phyloP scores from a whole-genome alignment of 1,139 yeast genomes.

The Suhomyces taliae region DNA sequence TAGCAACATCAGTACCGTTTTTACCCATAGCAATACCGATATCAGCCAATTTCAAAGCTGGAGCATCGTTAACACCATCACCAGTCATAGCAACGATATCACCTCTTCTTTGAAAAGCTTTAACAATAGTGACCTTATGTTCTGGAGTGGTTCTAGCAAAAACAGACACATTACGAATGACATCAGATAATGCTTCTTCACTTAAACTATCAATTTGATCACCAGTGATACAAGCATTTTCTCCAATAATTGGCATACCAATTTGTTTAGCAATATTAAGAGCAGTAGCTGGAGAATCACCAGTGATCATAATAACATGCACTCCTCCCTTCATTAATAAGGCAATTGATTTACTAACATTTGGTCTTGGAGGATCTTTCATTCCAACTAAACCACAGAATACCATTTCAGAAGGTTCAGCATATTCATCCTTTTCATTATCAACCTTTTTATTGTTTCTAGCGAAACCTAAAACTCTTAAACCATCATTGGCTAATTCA shows the following conservation, averaged over 20 bases:
- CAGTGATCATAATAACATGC: slow-evolving; percentile 95
- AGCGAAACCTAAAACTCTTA: slow-evolving; percentile 84
- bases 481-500: slow-evolving; percentile 74
- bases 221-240: slow-evolving; percentile 76
- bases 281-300: slow-evolving; percentile 95
- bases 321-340: slow-evolving; percentile 87
- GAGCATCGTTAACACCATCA: slow-evolving; percentile 98
- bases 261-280: slow-evolving; percentile 84
- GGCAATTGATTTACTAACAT: slow-evolving; percentile 71
- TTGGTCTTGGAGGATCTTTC: slow-evolving; percentile 95
- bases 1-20: slow-evolving; percentile 97
- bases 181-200: slow-evolving; percentile 68
- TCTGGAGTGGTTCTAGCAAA: slow-evolving; percentile 98
- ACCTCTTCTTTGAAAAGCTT: slow-evolving; percentile 88
- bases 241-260: slow-evolving; percentile 79
- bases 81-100: slow-evolving; percentile 99
- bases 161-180: slow-evolving; percentile 79
- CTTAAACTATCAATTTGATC: slow-evolving; percentile 72
- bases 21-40: slow-evolving; percentile 98
- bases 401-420: slow-evolving; percentile 54
- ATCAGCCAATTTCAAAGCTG: slow-evolving; percentile 96
- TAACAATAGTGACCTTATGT: slow-evolving; percentile 87
- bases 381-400: slow-evolving; percentile 89
- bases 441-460: slow-evolving; percentile 38
- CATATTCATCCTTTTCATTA: slow-evolving; percentile 30